Percentiles rank a stretch among this genome's conserved stretches.
These are phyloP conservation scores for Pseudogymnoascus sp. DNA, from an alignment of 2,329 filamentous ascomycete genomes.

Conservation along the genomic window DNA sequence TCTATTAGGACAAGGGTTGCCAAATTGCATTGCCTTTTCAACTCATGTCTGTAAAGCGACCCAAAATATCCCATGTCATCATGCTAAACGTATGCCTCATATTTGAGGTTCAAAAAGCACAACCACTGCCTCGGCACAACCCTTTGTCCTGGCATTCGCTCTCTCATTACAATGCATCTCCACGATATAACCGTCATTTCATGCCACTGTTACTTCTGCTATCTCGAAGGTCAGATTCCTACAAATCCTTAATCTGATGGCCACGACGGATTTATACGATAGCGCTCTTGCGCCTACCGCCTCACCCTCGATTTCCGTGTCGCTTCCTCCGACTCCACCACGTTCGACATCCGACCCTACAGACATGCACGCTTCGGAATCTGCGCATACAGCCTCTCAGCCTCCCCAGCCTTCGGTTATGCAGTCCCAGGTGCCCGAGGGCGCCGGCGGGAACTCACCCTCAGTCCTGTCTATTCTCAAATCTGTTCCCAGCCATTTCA, in stretches of 20 bases:
- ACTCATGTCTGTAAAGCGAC: not conserved
- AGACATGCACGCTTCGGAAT: not conserved
- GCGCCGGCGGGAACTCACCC: not conserved
- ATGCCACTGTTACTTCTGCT: not conserved
- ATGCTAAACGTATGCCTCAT: not conserved
- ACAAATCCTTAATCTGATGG: conserved; percentile 1
- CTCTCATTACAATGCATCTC: not conserved
- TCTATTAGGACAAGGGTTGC: not conserved
- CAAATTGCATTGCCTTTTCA: not conserved
- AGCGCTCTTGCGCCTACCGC: conserved; percentile 4
- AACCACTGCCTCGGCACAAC: conserved; percentile 4
- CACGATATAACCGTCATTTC: not conserved
- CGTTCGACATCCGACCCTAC: conserved; percentile 2
- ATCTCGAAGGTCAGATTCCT: not conserved
- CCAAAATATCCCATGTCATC: not conserved
- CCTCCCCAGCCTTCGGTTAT: not conserved
- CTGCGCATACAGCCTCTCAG: not conserved
- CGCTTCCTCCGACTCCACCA: conserved; percentile 9
- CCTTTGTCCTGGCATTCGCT: not conserved
- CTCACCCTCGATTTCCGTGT: not conserved
- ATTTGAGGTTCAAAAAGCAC: not conserved
- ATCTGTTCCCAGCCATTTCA: conserved; percentile 24
- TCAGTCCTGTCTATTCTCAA: not conserved
- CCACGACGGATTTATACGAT: not conserved
- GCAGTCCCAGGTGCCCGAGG: not conserved